Evolutionary conservation across 2,329 filamentous ascomycete genomes (phyloP), one percentile per base, ranked within the genome.

Genomic region (Raffaelea arxii): DNA sequence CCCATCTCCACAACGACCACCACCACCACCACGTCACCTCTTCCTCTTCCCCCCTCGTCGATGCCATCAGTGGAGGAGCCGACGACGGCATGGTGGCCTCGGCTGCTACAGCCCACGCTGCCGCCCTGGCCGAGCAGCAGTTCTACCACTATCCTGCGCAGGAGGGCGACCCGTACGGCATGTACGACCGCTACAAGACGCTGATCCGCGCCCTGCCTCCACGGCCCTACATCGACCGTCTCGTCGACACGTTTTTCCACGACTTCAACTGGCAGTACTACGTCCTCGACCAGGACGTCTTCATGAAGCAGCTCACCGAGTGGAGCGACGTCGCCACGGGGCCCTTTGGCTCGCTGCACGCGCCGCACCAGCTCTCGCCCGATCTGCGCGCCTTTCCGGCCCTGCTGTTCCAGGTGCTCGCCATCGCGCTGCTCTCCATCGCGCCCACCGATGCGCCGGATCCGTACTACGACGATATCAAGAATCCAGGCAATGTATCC

Each of bases 181-280:
- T 71, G 41, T 68, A 70, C 46, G 74, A 79, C 57, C 73, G 73
- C 51, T 82, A 80, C 62, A 78, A 77, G 61, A 66, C 66, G 22
- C 61, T 80, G 18, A 70, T 80, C 43, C 69, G 77, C 21, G 75
- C 78, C 54, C 61, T 82, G 4, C 78, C 78, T 0, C 67, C 75
- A 6, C 68, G 70, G 48, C 62, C 62, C 22, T 74, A 74, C 55
- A 69, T 79, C 42, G 74, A 78, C 52, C 68, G 69, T 51, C 70
- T 82, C 9, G 62, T 76, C 14, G 64, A 64, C 14, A 65, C 76
- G 9, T 82, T 74, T 57, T 74, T 82, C 49, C 57, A 58, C n/a
- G 68, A 78, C 46, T 70, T 78, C 56, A 80, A 81, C 58, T 76
- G 71, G 67, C 71, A 76, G 47, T 81, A 82, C 58, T 72, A 68